phyloP scores from a whole-genome alignment of 2,329 filamentous ascomycete genomes.

The Lecanicillium sp. region DNA sequence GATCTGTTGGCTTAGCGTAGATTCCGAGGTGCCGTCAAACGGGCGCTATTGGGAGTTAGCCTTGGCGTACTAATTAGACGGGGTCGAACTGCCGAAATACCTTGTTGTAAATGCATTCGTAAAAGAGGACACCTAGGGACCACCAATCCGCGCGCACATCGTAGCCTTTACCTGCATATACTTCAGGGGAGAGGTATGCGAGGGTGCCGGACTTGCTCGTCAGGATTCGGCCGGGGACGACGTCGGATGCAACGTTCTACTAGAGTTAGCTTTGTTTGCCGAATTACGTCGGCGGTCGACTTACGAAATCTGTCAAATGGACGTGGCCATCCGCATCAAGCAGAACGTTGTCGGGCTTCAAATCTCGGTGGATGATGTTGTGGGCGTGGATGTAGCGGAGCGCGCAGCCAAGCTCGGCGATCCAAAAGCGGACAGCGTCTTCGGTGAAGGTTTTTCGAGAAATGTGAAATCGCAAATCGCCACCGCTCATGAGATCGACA shows the following conservation, averaged over 20 bases:
- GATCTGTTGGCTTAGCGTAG: constrained; percentile 73
- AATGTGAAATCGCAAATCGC: constrained; percentile 95
- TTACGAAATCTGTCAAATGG: constrained; percentile 93
- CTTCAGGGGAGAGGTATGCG: constrained; percentile 92
- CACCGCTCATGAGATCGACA: constrained; percentile 96
- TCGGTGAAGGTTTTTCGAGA: constrained; percentile 97
- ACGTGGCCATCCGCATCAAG: constrained; percentile 88
- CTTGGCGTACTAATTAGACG: no score
- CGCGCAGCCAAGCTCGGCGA: constrained; percentile 87
- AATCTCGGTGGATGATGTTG: constrained; percentile 83
- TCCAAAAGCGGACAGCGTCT: constrained; percentile 95
- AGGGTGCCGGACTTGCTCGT: constrained; percentile 96
- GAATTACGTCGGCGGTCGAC: constrained; percentile 29
- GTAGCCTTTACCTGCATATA: constrained; percentile 87
- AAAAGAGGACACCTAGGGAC: constrained; percentile 96
- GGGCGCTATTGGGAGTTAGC: constrained; percentile 72
- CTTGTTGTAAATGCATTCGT: constrained; percentile 99
- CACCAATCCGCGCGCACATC: constrained; percentile 93
- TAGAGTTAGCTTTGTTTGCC: constrained; percentile 23
- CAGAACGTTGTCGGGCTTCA: constrained; percentile 88
- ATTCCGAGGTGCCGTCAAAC: constrained; percentile 85
- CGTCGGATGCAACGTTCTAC: constrained; percentile 94
- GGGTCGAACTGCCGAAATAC: constrained; percentile 50
- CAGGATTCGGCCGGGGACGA: constrained; percentile 71
- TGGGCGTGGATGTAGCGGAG: constrained; percentile 80